phyloP scores from a whole-genome alignment of 2,329 filamentous ascomycete species.

The Biscogniauxia sp. region DNA sequence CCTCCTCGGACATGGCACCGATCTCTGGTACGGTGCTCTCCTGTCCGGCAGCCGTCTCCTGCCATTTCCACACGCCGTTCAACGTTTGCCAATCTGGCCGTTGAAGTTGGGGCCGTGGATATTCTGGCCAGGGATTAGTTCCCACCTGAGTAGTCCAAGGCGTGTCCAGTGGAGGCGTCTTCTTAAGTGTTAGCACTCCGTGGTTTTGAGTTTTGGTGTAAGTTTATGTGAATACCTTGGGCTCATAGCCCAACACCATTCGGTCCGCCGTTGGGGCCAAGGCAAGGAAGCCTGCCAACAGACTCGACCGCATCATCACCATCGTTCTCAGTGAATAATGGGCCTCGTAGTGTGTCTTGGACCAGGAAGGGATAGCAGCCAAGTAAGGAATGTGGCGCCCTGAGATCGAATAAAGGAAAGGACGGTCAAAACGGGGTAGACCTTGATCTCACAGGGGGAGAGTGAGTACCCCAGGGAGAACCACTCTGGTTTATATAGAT shows the following conservation, averaged over 20 bases:
- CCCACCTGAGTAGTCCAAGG: conserved; percentile 53
- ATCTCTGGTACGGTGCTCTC: conserved; percentile 18
- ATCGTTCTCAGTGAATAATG: not conserved
- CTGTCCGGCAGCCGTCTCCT: conserved; percentile 29
- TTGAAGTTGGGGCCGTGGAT: conserved; percentile 56
- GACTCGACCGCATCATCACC: conserved; percentile 10
- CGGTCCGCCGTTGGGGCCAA: conserved; percentile 13
- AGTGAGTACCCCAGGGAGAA: not conserved
- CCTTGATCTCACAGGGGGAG: not conserved
- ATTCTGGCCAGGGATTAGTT: conserved; percentile 54
- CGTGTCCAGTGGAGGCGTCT: conserved; percentile 45
- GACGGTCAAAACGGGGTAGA: not conserved
- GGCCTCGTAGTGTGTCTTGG: not conserved
- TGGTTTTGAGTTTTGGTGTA: not conserved
- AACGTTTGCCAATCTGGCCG: conserved; percentile 54
- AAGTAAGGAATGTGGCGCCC: not conserved
- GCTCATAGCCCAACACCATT: conserved; percentile 19
- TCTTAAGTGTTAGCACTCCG: conserved; percentile 32
- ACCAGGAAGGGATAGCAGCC: not conserved
- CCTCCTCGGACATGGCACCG: conserved; percentile 36
- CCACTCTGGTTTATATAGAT: not conserved
- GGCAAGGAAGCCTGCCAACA: conserved; percentile 14
- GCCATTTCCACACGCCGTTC: conserved; percentile 59
- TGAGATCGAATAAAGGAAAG: not conserved
- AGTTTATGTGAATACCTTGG: conserved; percentile 15